A percentile compares a stretch with the other conserved stretches of the same genome.
Conservation (phyloP, 305 asterid genomes). For the Fraxinus angustifolia region DNA sequence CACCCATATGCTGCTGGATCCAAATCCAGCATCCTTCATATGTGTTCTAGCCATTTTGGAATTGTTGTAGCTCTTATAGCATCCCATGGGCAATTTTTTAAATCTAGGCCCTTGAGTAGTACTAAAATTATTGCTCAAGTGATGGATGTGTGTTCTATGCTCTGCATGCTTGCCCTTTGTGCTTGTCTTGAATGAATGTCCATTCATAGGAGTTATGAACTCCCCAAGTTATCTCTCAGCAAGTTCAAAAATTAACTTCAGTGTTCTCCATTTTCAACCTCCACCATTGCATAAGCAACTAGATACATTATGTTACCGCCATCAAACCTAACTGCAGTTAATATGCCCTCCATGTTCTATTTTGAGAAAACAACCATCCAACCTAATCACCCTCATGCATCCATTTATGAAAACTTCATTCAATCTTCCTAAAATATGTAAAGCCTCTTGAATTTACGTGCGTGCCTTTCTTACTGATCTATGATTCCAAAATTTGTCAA, state of each 20-base stretch:
- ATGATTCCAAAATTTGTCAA: background rate
- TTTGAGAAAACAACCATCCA: background rate
- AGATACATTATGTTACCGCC: background rate
- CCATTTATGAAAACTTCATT: background rate
- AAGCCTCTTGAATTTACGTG: background rate
- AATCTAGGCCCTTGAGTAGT: background rate
- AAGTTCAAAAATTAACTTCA: background rate
- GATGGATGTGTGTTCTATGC: background rate
- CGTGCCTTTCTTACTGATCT: background rate
- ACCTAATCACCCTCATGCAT: background rate
- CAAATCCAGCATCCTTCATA: background rate
- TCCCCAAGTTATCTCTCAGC: background rate
- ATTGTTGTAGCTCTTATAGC: background rate
- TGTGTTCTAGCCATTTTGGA: background rate
- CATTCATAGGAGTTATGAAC: no score
- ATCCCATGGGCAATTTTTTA: background rate
- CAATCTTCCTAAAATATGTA: background rate
- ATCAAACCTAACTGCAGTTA: background rate
- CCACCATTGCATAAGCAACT: background rate
- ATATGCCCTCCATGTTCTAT: background rate
- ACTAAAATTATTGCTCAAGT: no score
- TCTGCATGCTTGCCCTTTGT: background rate
- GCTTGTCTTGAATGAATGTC: background rate
- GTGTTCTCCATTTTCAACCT: background rate
- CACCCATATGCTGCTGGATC: background rate